A percentile compares a stretch with the other conserved stretches of the same genome.
phyloP scores from a whole-genome alignment of 768 basidiomycete species.

The Collybia sp. region DNA sequence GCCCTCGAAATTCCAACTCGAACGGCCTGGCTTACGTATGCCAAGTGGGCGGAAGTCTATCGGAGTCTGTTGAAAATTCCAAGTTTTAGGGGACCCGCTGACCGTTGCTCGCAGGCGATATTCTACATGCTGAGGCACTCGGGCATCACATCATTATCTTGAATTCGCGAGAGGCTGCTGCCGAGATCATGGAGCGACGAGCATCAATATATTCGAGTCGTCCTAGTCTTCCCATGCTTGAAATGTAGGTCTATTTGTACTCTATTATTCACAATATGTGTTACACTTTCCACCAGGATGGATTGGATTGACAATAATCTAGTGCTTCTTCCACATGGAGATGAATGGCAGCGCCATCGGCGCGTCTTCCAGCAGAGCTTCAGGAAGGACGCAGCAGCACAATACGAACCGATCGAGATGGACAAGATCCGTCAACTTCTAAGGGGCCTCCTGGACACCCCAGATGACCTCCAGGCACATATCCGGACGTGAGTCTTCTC shows the following conservation, averaged over 20 bases:
- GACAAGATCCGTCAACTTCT: neutral
- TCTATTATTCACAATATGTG: too few relatives aligned
- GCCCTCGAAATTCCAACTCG: neutral
- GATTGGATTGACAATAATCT: slow-evolving; percentile 12
- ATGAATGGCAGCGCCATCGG: slow-evolving; percentile 1
- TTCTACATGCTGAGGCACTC: slow-evolving; percentile 15
- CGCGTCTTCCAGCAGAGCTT: slow-evolving; percentile 5
- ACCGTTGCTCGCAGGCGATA: slow-evolving; percentile 14
- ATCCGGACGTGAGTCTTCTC: neutral
- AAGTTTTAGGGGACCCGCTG: too few relatives aligned
- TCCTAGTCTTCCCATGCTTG: slow-evolving; percentile 11
- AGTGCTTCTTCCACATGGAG: slow-evolving; percentile 6
- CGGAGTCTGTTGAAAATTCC: too few relatives aligned
- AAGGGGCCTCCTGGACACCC: neutral
- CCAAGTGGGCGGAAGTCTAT: neutral
- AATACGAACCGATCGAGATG: neutral
- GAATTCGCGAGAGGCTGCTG: slow-evolving; percentile 13
- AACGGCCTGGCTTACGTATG: neutral
- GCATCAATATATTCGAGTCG: slow-evolving; percentile 21
- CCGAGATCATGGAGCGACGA: slow-evolving; percentile 21
- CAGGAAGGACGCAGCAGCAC: neutral
- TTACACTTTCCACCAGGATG: neutral
- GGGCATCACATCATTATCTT: slow-evolving; percentile 18
- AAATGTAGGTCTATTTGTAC: slow-evolving; percentile 9
- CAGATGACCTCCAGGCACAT: slow-evolving; percentile 1